Evolutionary conservation across 495 filamentous ascomycete genomes (phyloP).

Genomic region (Aspergillus affinis): DNA sequence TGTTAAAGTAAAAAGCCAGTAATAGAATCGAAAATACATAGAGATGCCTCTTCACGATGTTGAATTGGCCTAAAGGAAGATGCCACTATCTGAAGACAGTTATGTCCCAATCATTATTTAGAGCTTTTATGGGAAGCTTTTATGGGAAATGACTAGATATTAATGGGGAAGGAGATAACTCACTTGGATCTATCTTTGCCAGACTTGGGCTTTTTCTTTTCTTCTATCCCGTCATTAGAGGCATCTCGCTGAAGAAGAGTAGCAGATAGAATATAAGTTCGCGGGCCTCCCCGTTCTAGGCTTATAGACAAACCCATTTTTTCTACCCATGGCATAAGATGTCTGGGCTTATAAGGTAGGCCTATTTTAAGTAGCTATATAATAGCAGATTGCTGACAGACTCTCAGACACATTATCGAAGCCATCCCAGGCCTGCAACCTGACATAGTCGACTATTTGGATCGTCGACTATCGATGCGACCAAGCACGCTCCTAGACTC

Average conservation of each 20-base stretch:
- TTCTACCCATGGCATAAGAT: neutral
- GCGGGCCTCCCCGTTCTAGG: neutral
- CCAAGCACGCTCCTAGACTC: neutral
- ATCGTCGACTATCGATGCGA: neutral
- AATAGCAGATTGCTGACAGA: neutral
- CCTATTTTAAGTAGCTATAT: neutral
- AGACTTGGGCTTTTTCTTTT: too few species aligned
- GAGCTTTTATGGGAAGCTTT: too few species aligned
- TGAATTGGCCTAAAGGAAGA: too few species aligned
- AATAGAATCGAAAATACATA: too few species aligned
- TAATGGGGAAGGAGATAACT: too few species aligned
- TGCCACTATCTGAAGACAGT: too few species aligned
- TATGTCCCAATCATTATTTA: too few species aligned
- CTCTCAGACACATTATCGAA: neutral
- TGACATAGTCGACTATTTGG: neutral
- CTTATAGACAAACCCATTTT: neutral
- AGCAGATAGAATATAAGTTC: neutral
- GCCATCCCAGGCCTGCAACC: neutral
- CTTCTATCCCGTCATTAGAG: neutral
- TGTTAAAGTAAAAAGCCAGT: neutral
- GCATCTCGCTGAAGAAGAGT: neutral
- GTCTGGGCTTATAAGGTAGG: neutral
- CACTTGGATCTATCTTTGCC: too few species aligned
- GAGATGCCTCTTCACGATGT: too few species aligned
- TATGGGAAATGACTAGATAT: too few species aligned